Percentiles rank a stretch among this genome's conserved stretches.
phyloP scores from a whole-genome alignment of 2,329 filamentous ascomycete genomes.

The Neonectria ditissima region DNA sequence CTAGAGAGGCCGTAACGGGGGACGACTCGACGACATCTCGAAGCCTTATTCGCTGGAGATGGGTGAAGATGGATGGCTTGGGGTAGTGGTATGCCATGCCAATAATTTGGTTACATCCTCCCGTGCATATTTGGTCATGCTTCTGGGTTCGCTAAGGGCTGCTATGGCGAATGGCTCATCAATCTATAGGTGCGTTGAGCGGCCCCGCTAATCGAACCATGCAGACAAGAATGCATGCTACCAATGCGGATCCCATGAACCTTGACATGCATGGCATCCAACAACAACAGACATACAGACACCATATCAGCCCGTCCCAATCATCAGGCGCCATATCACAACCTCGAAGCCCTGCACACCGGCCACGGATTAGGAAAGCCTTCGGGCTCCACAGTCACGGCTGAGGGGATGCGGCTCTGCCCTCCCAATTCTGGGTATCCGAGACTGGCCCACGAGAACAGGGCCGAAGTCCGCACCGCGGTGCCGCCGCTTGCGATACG shows the following conservation, averaged over 20 bases:
- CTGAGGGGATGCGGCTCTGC: slow-evolving; percentile 21
- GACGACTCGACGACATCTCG: slow-evolving; percentile 21
- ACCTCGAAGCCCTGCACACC: slow-evolving; percentile 23
- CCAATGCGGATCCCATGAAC: slow-evolving; percentile 13
- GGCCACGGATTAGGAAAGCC: slow-evolving; percentile 19
- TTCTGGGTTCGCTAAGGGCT: slow-evolving; percentile 29
- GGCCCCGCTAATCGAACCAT: slow-evolving; percentile 42
- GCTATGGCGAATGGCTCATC: slow-evolving; percentile 20
- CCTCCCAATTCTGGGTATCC: neutral
- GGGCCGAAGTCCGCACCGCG: slow-evolving; percentile 3
- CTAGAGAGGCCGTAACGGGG: slow-evolving; percentile 29
- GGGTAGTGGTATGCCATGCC: slow-evolving; percentile 18
- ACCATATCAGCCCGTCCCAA: slow-evolving; percentile 31
- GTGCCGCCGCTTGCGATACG: slow-evolving; percentile 25
- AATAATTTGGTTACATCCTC: slow-evolving; percentile 31
- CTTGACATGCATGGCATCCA: slow-evolving; percentile 36
- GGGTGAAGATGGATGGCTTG: slow-evolving; percentile 24
- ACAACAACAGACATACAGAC: slow-evolving; percentile 10
- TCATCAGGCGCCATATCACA: slow-evolving; percentile 31
- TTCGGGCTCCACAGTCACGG: neutral
- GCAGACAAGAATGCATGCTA: slow-evolving; percentile 22
- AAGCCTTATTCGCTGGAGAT: slow-evolving; percentile 30
- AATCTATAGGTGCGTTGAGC: slow-evolving; percentile 15
- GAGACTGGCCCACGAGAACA: slow-evolving; percentile 3
- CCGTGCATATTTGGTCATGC: slow-evolving; percentile 39